Conservation (phyloP, 2,329 filamentous ascomycete genomes). For the Aspergillus neotritici region DNA sequence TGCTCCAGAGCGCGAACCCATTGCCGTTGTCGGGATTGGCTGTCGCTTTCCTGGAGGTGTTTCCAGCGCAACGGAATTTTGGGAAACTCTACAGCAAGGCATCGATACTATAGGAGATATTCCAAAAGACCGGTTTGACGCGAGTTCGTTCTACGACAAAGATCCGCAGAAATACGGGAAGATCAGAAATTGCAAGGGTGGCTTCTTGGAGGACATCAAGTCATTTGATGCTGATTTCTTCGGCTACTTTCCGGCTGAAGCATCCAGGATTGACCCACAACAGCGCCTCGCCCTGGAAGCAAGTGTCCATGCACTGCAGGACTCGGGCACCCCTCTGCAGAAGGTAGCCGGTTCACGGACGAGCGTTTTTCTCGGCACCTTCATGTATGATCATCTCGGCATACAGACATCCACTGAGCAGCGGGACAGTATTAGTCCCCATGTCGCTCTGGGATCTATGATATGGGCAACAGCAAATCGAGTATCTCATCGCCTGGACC, state of each 20-base stretch:
- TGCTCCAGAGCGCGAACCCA: neutral
- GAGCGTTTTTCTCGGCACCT: neutral
- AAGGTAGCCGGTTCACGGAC: neutral
- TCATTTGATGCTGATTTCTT: constrained; percentile 1
- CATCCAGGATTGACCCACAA: neutral
- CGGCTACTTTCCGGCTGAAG: neutral
- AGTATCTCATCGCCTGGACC: neutral
- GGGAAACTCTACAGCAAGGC: neutral
- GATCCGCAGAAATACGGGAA: neutral
- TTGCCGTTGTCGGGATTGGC: constrained; percentile 1
- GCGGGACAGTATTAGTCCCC: too few relatives aligned
- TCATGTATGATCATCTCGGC: neutral
- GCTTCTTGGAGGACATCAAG: neutral
- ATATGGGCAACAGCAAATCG: neutral
- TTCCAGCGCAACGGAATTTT: neutral
- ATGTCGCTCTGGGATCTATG: too few relatives aligned
- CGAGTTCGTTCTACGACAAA: neutral
- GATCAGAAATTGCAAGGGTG: neutral
- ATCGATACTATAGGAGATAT: neutral
- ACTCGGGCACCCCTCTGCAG: neutral
- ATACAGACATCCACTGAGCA: too few relatives aligned
- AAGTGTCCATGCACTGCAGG: neutral
- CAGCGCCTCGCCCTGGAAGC: neutral
- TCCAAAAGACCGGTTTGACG: neutral
- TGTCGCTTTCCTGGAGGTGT: neutral